These are phyloP conservation scores for Clarireedia monteithiana DNA, from an alignment of 2,329 filamentous ascomycete genomes.

Conservation along the genomic window DNA sequence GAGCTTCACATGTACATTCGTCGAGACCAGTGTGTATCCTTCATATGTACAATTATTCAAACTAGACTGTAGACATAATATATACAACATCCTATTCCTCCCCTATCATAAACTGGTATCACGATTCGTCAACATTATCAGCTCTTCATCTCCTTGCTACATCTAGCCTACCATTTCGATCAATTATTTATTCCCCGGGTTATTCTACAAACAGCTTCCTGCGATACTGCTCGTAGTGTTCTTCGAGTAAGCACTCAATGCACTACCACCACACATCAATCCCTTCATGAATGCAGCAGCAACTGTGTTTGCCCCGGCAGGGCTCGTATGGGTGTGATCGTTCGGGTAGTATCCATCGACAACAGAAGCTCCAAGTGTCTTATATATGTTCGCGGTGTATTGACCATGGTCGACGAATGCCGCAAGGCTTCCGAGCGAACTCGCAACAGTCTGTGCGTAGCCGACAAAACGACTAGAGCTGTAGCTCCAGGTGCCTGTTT, in stretches of 20 bases:
- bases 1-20: neutral
- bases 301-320: conserved; percentile 44
- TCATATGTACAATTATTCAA: neutral
- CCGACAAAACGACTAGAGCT: conserved; percentile 45
- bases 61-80: neutral
- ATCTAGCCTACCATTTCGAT: no score
- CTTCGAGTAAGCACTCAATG: conserved; percentile 21
- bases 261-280: conserved; percentile 21
- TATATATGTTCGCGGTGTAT: conserved; percentile 43
- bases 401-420: conserved; percentile 51
- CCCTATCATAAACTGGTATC: no score
- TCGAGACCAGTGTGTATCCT: neutral
- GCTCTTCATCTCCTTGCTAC: no score
- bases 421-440: conserved; percentile 30
- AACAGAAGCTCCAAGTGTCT: conserved; percentile 37
- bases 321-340: conserved; percentile 55
- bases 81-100: no score
- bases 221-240: conserved; percentile 21
- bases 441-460: conserved; percentile 42
- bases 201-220: conserved; percentile 20
- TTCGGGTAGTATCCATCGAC: conserved; percentile 45
- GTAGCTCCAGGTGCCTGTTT: conserved; percentile 42
- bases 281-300: conserved; percentile 46
- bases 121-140: no score
- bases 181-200: no score